These are phyloP conservation scores for Pharus latifolius DNA, from an alignment of 176 grass and related monocot genomes.

Conservation along the genomic window DNA sequence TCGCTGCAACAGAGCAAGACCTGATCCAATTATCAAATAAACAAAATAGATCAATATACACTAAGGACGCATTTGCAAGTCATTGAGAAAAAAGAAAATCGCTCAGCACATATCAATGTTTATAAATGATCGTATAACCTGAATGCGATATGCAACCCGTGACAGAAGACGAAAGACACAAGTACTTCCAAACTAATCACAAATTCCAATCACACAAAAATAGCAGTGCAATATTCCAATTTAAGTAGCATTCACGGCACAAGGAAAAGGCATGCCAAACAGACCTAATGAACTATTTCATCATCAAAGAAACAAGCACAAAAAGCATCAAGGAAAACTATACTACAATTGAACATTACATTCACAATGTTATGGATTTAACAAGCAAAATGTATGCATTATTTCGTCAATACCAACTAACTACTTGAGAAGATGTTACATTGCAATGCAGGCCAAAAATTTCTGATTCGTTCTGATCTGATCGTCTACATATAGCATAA, in stretches of 20 bases:
- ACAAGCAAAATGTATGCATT: slow-evolving; percentile 30
- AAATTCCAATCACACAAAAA: not conserved
- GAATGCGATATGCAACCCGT: not conserved
- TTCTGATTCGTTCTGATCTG: slow-evolving; percentile 6
- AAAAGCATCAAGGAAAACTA: not conserved
- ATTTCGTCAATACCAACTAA: slow-evolving; percentile 4
- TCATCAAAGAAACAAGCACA: not conserved
- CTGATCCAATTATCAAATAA: not conserved
- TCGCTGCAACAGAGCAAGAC: not conserved
- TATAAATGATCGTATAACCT: not conserved
- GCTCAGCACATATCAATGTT: no score
- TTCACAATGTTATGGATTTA: slow-evolving; percentile 10
- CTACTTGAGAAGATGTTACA: slow-evolving; percentile 8
- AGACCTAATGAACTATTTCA: not conserved
- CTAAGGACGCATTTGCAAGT: not conserved
- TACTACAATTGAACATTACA: slow-evolving; percentile 16
- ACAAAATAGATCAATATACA: not conserved
- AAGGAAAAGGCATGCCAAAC: not conserved
- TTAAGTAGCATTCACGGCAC: not conserved
- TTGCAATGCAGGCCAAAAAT: slow-evolving; percentile 23
- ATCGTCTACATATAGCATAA: slow-evolving; percentile 20
- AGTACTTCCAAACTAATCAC: not conserved
- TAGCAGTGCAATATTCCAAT: not conserved
- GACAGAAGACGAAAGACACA: not conserved
- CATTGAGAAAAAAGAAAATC: no score